Conservation (phyloP, 306 rosid species). For the Rosa rugosa region DNA sequence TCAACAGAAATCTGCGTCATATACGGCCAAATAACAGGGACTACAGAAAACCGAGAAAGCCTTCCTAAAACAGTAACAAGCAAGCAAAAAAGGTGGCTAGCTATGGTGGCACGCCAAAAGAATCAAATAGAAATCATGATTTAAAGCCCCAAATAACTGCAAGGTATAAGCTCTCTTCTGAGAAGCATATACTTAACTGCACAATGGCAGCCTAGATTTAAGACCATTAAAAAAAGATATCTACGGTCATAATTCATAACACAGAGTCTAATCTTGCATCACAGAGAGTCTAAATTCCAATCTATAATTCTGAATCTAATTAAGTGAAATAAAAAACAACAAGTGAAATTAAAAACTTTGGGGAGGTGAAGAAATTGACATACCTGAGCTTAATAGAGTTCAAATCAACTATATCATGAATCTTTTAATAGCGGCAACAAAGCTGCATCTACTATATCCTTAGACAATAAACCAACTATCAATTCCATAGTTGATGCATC, state of each 20-base stretch:
- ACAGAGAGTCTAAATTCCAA: no score
- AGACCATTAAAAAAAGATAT: no score
- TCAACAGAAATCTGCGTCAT: conserved; percentile 11
- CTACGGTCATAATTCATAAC: not conserved
- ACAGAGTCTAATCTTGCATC: no score
- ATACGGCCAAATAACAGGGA: not conserved
- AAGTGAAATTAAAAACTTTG: no score
- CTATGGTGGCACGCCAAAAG: not conserved
- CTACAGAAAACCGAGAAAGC: not conserved
- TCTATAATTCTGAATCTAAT: no score
- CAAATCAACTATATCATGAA: no score
- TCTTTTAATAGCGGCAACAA: no score
- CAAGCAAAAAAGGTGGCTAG: not conserved
- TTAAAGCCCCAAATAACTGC: not conserved
- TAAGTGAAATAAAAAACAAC: no score
- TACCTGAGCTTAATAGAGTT: no score
- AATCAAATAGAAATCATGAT: not conserved
- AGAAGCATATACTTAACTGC: not conserved
- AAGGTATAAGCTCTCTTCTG: not conserved
- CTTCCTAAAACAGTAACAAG: not conserved
- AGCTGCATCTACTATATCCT: not conserved
- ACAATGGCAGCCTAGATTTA: no score
- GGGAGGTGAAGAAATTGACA: no score
- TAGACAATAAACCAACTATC: not conserved
- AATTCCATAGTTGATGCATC: not conserved